Base-by-base conservation (phyloP, 2,329 filamentous ascomycete species). In the Macroventuria anomochaeta region DNA sequence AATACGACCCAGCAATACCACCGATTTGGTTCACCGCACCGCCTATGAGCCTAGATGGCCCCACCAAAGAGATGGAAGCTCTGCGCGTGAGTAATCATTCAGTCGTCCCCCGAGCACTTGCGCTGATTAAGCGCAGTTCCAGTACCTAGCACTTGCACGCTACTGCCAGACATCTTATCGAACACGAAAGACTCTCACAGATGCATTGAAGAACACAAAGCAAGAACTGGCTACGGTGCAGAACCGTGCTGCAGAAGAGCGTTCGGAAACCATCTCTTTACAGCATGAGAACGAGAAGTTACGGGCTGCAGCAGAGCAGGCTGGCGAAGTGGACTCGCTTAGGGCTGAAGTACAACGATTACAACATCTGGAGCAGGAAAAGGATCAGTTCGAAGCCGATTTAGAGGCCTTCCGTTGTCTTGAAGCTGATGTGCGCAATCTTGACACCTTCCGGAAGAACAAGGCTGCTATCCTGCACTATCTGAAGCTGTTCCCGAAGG, bases 1-100 rank as follows among this genome's bases (percentile, higher is more conserved):
- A 79, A 46, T 74, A 76, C 52, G 79, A 82, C 48, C 57, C 64
- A 6, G 63, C 68, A 2, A 80, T 83, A 17, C 79, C 80, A 1
- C 46, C 63, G 0, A 57, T 63, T 6, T 81, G 75, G 70, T 77
- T 81, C 46, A 63, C 64, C 32, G 71, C 75, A 26, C 80, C 80
- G n/a, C 79, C 80, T 0, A 64, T 74, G n/a, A 68, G 67, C 47
- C 69, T 82, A 2, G 72, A 75, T 33, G 64, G 60, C 8, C 56
- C 60, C 7, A 69, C 65, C 7, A 65, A 70, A 5, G 75, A 69
- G 10, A 75, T 75, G 68, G 75, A 77, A 53, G 79, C 76, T 33
- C 41, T 81, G 21, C 68, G 76, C 21, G 79, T 80, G 65, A 21
- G 55, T 48, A 18, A 11, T 8, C 1, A 7, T 3, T 3, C 7